Base-by-base conservation (phyloP, 2,329 filamentous ascomycete genomes). In the Trichoderma sp. region DNA sequence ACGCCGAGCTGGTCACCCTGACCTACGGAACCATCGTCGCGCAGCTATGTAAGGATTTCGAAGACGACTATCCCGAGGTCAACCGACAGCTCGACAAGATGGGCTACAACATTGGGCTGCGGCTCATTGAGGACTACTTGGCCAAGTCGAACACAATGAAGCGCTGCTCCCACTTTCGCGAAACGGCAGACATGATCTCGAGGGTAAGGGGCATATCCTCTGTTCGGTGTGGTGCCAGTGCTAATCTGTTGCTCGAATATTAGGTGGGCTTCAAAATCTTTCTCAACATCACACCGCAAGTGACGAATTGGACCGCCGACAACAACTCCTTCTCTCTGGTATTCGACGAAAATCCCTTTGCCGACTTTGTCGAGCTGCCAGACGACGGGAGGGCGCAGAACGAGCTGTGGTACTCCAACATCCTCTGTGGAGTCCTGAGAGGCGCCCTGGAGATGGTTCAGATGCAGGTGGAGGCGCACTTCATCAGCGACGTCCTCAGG, bases 241-340 rank as follows among this genome's bases (percentile, higher is more conserved):
- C 72, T 74, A 64, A 76, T 67, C 30, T n/a, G 65, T 41, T 14
- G 64, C 34, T 57, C 48, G 12, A 34, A 30, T 58, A 59, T 3
- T 69, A 97, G 91, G 90, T 99, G 69, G 95, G 95, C 64, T 99
- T 99, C 82, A 98, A 99, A 80, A 97, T 99, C 70, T 99, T 99
- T 77, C 86, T 99, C 67, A 99, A 99, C 74, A 93, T 97, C 71
- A 96, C 93, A 4, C 95, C 95, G 0, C 90, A 89, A 7, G 89
- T 98, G 69, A 92, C 93, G 55, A 97, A 96, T 75, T 99, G 95
- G 95, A 95, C 93, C 24, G 91, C 86, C 75, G 95, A 99, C 78
- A 95, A 89, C 80, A 97, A 97, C 76, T 92, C 96, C 71, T 99
- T 99, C 80, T 97, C 93, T 0, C 83, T 99, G 14, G 86, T 97